Percentiles rank a stretch among this genome's conserved stretches.
These are phyloP conservation scores for Blumeria graminis DNA, from an alignment of 2,329 filamentous ascomycete genomes.

Conservation along the genomic window DNA sequence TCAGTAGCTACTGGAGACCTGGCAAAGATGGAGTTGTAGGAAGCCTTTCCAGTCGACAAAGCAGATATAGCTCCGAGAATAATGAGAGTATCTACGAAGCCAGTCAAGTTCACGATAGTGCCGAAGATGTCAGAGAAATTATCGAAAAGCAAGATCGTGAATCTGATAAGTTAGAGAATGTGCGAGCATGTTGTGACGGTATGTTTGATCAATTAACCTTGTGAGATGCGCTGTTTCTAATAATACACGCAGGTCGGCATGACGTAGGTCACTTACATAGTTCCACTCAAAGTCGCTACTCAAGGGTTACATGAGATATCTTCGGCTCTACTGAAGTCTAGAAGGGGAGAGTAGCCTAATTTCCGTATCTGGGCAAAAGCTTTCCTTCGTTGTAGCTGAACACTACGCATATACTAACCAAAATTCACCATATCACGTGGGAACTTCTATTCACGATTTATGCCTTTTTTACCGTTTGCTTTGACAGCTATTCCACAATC, in stretches of 20 bases:
- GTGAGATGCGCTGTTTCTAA: slow-evolving; percentile 6
- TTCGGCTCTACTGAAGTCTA: not conserved
- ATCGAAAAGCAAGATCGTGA: slow-evolving; percentile 60
- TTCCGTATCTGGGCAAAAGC: too few species aligned
- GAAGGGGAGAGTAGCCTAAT: not conserved
- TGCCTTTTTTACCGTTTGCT: too few species aligned
- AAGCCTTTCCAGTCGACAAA: slow-evolving; percentile 28
- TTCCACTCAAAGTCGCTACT: slow-evolving; percentile 22
- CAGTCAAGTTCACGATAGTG: slow-evolving; percentile 46
- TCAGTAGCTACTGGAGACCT: slow-evolving; percentile 34
- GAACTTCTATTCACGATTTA: too few species aligned
- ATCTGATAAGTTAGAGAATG: slow-evolving; percentile 69
- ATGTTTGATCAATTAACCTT: slow-evolving; percentile 18
- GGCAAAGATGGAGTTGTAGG: slow-evolving; percentile 15
- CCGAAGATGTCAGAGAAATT: slow-evolving; percentile 58
- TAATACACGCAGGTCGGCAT: slow-evolving; percentile 35
- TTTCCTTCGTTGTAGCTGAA: too few species aligned
- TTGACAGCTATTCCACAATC: too few species aligned
- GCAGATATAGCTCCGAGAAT: slow-evolving; percentile 22
- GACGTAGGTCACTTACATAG: slow-evolving; percentile 39
- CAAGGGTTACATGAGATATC: not conserved
- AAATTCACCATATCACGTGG: too few species aligned
- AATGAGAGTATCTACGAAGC: slow-evolving; percentile 24
- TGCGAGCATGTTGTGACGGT: slow-evolving; percentile 94
- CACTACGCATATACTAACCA: too few species aligned